Evolutionary conservation across 225 moss, liverwort and hornwort species (phyloP).

Genomic region (Bryoerythrophyllum caledonicum): DNA sequence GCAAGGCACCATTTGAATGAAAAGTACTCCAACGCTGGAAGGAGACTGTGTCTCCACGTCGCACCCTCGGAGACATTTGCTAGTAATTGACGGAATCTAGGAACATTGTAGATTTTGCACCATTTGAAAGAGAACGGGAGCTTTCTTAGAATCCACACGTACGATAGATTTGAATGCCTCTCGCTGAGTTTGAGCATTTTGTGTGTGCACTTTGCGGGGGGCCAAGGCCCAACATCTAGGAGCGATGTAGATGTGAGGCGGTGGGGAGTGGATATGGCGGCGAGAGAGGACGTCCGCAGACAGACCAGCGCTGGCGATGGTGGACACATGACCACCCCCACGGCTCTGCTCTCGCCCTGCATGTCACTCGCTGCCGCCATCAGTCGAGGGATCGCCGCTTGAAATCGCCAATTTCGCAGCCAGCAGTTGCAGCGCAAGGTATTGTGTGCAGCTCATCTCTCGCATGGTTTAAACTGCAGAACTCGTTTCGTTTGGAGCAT

Average conservation of each 20-base stretch:
- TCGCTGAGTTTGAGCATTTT: neutral
- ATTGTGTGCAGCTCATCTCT: neutral
- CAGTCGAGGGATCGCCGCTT: neutral
- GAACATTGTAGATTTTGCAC: too few relatives aligned
- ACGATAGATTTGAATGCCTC: neutral
- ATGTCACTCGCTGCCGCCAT: neutral
- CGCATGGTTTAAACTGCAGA: neutral
- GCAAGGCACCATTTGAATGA: neutral
- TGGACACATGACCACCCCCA: conserved; percentile 25
- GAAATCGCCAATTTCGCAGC: neutral
- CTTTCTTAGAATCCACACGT: too few relatives aligned
- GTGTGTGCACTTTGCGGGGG: neutral
- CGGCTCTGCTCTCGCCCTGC: too few relatives aligned
- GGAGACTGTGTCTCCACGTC: neutral
- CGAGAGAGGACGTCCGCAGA: conserved; percentile 43
- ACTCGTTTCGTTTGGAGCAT: neutral
- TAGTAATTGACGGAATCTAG: too few relatives aligned
- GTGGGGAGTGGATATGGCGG: conserved; percentile 39
- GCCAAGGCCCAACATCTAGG: neutral
- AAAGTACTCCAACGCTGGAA: neutral
- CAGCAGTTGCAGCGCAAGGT: conserved; percentile 15
- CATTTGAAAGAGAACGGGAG: too few relatives aligned
- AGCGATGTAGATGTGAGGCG: rapidly evolving
- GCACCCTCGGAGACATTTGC: neutral
- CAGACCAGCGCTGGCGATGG: conserved; percentile 36